Base-by-base conservation (phyloP, 2,329 filamentous ascomycete genomes). In the Xylaria sp. region DNA sequence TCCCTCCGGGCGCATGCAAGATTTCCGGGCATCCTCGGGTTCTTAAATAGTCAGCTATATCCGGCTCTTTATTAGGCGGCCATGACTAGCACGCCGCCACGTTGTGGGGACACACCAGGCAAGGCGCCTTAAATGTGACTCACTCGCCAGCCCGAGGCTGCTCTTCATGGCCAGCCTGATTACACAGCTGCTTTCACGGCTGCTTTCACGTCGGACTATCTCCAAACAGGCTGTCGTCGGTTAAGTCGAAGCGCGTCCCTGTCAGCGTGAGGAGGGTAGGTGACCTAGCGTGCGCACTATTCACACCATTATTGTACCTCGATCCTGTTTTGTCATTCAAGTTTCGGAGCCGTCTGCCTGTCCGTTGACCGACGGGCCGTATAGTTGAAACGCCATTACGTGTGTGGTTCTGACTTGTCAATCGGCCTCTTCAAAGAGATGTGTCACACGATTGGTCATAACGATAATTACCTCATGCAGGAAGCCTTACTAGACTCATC, bases 1-100 rank as follows among this genome's bases (percentile, higher is more conserved):
- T 2, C 34, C 63, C 18, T 25, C 28, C 7, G 55, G 13, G 18
- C 7, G 15, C 7, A 25, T n/a, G 6, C 12, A 46, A 39, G 56
- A 6, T 12, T 20, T n/a, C 12, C 44, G 58, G 66, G 34, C 50
- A 50, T 20, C 61, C 12, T 52, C 59, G 15, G 18, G 13, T 39
- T 46, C 62, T 72, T 72, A 70, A 70, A 73, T 68, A 66, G 71
- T 71, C 61, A 71, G 66, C 57, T 20, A 59, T 62, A 39, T 54
- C 37, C 50, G 50, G 34, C 13, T 37, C 12, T 13, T 51, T 23
- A 8, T 59, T 63, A 70, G 68, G 70, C 70, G 50, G 62, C 65
- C 55, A 39, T 63, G 59, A 58, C 37, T 62, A 23, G 56, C 50
- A 62, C 23, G 56, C 61, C 66, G 69, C 65, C 55, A 44, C 48